Conservation (phyloP, 129 eudicot species). For the Flaveria trinervia region DNA sequence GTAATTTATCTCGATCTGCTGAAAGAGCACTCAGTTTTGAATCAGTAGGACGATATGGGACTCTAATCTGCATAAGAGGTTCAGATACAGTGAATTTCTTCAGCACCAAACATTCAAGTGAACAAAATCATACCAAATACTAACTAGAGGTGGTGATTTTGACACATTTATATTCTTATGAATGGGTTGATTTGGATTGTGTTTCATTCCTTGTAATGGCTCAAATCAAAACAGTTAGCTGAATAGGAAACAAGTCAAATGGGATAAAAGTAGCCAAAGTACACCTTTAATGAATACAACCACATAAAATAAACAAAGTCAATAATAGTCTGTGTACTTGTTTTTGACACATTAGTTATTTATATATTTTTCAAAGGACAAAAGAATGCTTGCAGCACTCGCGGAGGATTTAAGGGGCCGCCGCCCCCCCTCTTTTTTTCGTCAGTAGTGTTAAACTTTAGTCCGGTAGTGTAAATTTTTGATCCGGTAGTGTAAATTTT, state of each 20-base stretch:
- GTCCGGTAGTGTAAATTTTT: too few species aligned
- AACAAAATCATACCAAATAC: background rate
- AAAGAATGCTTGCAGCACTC: background rate
- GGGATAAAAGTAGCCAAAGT: constrained; percentile 1
- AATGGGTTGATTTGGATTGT: constrained; percentile 9
- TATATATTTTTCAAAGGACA: background rate
- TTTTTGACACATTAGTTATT: background rate
- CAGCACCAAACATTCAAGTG: constrained; percentile 6
- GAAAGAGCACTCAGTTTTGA: constrained; percentile 74
- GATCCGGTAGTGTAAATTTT: too few species aligned
- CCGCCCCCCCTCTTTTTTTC: too few species aligned
- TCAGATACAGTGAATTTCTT: background rate
- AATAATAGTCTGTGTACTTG: background rate
- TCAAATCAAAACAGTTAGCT: background rate
- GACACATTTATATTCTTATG: background rate
- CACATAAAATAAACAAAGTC: background rate
- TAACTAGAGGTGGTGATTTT: constrained; percentile 3
- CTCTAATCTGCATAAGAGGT: constrained; percentile 62
- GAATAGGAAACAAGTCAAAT: constrained; percentile 12
- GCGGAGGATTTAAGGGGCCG: too few species aligned
- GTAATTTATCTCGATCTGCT: constrained; percentile 80
- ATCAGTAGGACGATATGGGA: constrained; percentile 82
- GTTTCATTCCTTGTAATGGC: background rate
- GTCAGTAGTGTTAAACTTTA: too few species aligned
- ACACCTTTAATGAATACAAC: background rate